Evolutionary conservation across 768 basidiomycete species (phyloP).

Genomic region (Galerina marginata): DNA sequence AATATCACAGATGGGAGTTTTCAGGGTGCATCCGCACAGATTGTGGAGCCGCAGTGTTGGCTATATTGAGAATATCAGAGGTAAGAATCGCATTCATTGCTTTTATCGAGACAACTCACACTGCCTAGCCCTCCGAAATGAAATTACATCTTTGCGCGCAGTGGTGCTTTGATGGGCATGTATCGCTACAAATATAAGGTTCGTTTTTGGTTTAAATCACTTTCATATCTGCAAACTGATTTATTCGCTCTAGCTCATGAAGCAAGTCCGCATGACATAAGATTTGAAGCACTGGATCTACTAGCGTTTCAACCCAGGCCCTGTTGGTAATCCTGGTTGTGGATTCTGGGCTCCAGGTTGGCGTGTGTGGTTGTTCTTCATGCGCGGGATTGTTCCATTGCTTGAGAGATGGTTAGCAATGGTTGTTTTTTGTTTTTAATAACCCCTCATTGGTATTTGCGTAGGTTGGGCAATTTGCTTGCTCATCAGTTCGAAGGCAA

Average conservation of each 20-base stretch:
- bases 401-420: slow-evolving; percentile 85
- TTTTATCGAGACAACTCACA: too few relatives aligned
- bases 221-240: background rate
- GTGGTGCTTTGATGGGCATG: slow-evolving; percentile 99
- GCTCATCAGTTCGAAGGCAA: slow-evolving; percentile 98
- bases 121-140: too few relatives aligned
- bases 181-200: slow-evolving; percentile 99
- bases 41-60: too few relatives aligned
- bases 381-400: slow-evolving; percentile 97
- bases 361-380: slow-evolving; percentile 99
- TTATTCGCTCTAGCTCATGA: slow-evolving; percentile 73
- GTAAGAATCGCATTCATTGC: too few relatives aligned
- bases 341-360: slow-evolving; percentile 99
- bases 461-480: slow-evolving; percentile 89
- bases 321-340: slow-evolving; percentile 97
- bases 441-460: slow-evolving; percentile 1
- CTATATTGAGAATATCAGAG: too few relatives aligned
- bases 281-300: slow-evolving; percentile 98
- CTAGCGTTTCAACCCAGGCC: slow-evolving; percentile 99
- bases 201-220: slow-evolving; percentile 18
- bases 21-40: too few relatives aligned
- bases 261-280: slow-evolving; percentile 99
- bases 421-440: background rate
- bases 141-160: slow-evolving; percentile 97
- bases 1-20: too few relatives aligned